Conservation (phyloP, 2,329 filamentous ascomycete species). For the Cytospora paraplurivora region DNA sequence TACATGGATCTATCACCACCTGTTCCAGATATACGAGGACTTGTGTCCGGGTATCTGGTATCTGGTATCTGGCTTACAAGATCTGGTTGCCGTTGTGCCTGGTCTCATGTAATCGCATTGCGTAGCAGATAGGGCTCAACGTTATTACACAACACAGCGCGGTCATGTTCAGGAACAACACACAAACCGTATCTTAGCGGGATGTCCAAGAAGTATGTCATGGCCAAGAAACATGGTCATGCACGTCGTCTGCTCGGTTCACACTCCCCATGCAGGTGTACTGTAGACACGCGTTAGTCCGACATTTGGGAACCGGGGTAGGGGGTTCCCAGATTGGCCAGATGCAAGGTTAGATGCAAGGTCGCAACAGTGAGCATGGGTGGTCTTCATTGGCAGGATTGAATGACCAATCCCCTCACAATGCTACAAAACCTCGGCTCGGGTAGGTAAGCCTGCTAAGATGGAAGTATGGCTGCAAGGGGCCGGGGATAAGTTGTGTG, state of each 20-base stretch:
- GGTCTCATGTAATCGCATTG: slow-evolving; percentile 13
- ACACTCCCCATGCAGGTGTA: slow-evolving; percentile 9
- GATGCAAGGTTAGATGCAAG: background rate
- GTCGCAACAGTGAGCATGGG: background rate
- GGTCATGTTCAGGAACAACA: background rate
- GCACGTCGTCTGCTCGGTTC: background rate
- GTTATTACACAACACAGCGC: background rate
- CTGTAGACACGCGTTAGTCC: slow-evolving; percentile 5
- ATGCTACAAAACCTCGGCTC: background rate
- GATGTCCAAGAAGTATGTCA: background rate
- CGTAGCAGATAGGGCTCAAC: slow-evolving; percentile 1
- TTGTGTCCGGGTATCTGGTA: too few species aligned
- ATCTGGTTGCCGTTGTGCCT: background rate
- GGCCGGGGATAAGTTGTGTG: background rate
- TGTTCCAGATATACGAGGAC: background rate
- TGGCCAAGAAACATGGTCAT: background rate
- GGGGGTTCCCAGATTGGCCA: background rate
- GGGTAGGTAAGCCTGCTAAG: background rate
- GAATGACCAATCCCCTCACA: background rate
- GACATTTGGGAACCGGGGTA: background rate
- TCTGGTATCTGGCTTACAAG: background rate
- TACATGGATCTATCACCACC: background rate
- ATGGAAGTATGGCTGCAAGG: background rate
- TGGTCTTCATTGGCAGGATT: background rate
- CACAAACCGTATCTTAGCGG: slow-evolving; percentile 1